phyloP scores from a whole-genome alignment of 2,329 filamentous ascomycete genomes.

The Colletotrichum sp. region DNA sequence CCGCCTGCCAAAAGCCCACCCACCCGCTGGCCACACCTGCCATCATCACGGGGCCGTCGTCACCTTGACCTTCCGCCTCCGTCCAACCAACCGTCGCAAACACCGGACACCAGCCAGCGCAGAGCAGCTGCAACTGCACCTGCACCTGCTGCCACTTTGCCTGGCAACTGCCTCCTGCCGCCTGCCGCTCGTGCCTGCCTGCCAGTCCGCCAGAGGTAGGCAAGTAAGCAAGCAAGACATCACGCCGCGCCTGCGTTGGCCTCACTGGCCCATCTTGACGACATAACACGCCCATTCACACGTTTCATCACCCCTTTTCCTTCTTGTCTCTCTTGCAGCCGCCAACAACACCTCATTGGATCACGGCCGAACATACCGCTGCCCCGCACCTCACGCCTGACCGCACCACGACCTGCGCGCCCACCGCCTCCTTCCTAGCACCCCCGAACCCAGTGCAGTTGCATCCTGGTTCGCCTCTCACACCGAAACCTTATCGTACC shows the following conservation, averaged over 20 bases:
- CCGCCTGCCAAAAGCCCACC: neutral
- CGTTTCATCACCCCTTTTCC: neutral
- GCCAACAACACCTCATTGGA: neutral
- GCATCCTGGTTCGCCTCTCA: slow-evolving; percentile 1
- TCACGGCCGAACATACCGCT: neutral
- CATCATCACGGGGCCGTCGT: neutral
- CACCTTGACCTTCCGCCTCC: neutral
- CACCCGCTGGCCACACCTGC: slow-evolving; percentile 3
- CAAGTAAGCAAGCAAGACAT: neutral
- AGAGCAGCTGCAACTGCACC: neutral
- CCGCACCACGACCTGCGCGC: neutral
- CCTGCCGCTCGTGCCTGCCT: neutral
- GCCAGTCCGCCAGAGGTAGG: neutral
- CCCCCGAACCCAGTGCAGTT: neutral
- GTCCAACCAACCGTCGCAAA: neutral
- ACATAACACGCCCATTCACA: neutral
- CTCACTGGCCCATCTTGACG: neutral
- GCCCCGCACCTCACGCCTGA: slow-evolving; percentile 7
- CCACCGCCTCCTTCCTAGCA: neutral
- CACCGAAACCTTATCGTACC: slow-evolving; percentile 17
- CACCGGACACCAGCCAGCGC: neutral
- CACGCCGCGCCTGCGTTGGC: neutral
- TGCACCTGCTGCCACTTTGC: neutral
- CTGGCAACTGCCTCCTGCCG: neutral
- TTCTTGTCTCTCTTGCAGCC: neutral